Evolutionary conservation across 495 filamentous ascomycete genomes (phyloP).

Genomic region (Xylaria longipes): DNA sequence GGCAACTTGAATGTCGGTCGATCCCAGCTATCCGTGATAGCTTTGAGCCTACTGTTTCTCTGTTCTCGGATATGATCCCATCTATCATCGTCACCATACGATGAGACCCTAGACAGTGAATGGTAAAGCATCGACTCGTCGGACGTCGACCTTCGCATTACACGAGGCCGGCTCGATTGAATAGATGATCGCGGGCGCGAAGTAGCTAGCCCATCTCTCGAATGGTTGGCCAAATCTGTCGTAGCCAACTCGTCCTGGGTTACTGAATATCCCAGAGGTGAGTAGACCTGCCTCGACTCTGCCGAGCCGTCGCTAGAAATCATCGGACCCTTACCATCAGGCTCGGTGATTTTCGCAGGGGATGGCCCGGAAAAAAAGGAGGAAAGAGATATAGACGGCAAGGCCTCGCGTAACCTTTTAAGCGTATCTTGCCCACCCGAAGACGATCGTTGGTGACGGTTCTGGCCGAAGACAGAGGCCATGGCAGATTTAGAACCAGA

Average conservation of each 20-base stretch:
- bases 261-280: constrained; percentile 34
- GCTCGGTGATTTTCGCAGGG: constrained; percentile 28
- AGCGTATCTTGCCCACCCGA: constrained; percentile 53
- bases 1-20: constrained; percentile 72
- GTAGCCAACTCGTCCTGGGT: neutral
- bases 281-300: constrained; percentile 34
- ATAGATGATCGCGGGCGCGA: constrained; percentile 40
- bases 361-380: constrained; percentile 54
- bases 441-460: constrained; percentile 45
- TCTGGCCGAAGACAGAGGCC: constrained; percentile 44
- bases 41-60: constrained; percentile 87
- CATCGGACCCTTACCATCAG: constrained; percentile 28
- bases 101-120: constrained; percentile 76
- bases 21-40: constrained; percentile 88
- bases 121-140: constrained; percentile 76
- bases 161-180: constrained; percentile 33
- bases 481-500: constrained; percentile 44
- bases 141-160: constrained; percentile 69
- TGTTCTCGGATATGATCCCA: constrained; percentile 80
- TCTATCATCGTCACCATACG: constrained; percentile 83
- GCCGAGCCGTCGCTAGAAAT: constrained; percentile 29
- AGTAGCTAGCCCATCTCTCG: constrained; percentile 22
- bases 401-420: constrained; percentile 53
- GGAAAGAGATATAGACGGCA: constrained; percentile 62
- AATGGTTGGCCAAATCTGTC: neutral